Conservation (phyloP, 176 grass and related monocot species). For the Paspalum notatum region DNA sequence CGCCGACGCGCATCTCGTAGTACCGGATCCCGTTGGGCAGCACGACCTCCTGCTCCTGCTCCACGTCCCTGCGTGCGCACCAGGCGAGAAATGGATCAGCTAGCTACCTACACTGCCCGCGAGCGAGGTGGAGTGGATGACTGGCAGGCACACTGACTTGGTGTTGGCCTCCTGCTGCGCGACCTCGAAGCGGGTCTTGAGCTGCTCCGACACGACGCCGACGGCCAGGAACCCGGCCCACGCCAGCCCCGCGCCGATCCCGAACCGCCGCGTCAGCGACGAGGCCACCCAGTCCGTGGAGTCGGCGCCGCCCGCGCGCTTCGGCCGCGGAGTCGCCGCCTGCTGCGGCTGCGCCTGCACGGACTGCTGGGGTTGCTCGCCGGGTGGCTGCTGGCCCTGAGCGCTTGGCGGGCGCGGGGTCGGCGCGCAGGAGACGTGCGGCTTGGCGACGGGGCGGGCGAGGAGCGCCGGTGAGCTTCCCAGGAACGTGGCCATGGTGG, state of each 20-base stretch:
- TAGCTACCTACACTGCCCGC: no score
- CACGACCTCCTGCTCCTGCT: slow-evolving; percentile 73
- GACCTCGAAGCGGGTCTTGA: slow-evolving; percentile 96
- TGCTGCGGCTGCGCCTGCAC: slow-evolving; percentile 46
- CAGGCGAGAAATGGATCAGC: background rate
- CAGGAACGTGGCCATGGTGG: slow-evolving; percentile 74
- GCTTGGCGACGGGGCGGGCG: slow-evolving; percentile 53
- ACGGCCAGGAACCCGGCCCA: slow-evolving; percentile 86
- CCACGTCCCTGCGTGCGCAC: slow-evolving; percentile 60
- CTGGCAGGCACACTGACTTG: slow-evolving; percentile 64
- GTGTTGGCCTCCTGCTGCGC: slow-evolving; percentile 90
- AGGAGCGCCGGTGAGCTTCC: slow-evolving; percentile 68
- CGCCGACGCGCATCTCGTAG: slow-evolving; percentile 83
- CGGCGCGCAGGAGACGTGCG: slow-evolving; percentile 73
- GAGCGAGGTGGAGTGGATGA: no score
- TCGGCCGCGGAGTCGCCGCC: slow-evolving; percentile 40
- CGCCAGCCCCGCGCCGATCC: slow-evolving; percentile 90
- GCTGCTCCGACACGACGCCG: slow-evolving; percentile 94
- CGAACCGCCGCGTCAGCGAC: slow-evolving; percentile 84
- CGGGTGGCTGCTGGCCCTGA: slow-evolving; percentile 43
- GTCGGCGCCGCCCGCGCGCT: slow-evolving; percentile 50
- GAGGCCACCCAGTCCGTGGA: slow-evolving; percentile 91
- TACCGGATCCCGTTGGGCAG: slow-evolving; percentile 95
- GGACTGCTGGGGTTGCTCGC: slow-evolving; percentile 40
- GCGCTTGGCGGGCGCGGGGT: slow-evolving; percentile 52